A percentile compares a stretch with the other conserved stretches of the same genome.
Conservation (phyloP, 805 yeast genomes). For the Torulaspora maleeae region DNA sequence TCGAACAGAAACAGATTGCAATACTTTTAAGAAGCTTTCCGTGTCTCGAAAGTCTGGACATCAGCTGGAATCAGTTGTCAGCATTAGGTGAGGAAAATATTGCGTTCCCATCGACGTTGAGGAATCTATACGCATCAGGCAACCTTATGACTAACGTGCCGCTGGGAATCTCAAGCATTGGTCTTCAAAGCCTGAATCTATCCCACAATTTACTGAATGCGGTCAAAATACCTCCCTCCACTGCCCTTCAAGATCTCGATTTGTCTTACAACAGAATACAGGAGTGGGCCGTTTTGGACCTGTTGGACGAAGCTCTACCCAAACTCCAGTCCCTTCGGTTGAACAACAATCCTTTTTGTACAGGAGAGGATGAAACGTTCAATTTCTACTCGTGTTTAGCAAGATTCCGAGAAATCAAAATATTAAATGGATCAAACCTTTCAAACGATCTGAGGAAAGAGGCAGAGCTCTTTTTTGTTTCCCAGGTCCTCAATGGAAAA, state of each 20-base stretch:
- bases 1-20: conserved; percentile 5
- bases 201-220: conserved; percentile 14
- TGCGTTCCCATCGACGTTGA: conserved; percentile 12
- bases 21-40: conserved; percentile 36
- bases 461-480: conserved; percentile 64
- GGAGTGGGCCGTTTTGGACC: conserved; percentile 49
- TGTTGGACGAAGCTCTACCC: conserved; percentile 38
- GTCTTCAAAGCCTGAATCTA: conserved; percentile 7
- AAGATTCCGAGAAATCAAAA: conserved; percentile 37
- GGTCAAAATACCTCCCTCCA: conserved; percentile 27
- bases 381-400: conserved; percentile 41
- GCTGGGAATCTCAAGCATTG: not conserved
- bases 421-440: conserved; percentile 57
- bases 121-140: conserved; percentile 23
- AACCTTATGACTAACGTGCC: conserved; percentile 17
- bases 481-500: conserved; percentile 39
- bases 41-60: conserved; percentile 28
- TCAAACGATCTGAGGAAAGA: conserved; percentile 47
- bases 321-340: conserved; percentile 45
- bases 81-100: not conserved
- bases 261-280: conserved; percentile 47
- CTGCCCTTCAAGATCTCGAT: conserved; percentile 39
- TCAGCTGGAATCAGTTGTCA: conserved; percentile 27
- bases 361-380: conserved; percentile 23
- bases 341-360: conserved; percentile 48